phyloP scores from a whole-genome alignment of 176 grass and related monocot genomes.

The Ensete ventricosum region DNA sequence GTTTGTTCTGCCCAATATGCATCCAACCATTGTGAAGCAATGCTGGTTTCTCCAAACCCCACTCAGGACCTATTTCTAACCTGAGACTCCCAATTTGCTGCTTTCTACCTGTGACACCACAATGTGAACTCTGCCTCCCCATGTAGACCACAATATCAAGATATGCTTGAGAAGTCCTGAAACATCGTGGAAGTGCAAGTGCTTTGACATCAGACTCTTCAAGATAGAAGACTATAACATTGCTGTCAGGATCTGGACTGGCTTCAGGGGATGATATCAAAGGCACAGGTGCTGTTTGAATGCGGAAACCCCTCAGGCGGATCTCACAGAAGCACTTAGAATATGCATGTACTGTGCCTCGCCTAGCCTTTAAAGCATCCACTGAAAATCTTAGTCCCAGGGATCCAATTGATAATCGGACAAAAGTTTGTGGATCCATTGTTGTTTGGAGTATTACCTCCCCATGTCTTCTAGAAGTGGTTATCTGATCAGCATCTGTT shows the following conservation, averaged over 20 bases:
- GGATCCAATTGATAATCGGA: slow-evolving; percentile 48
- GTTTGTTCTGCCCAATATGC: slow-evolving; percentile 33
- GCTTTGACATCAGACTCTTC: slow-evolving; percentile 49
- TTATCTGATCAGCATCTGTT: background rate
- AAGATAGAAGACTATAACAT: slow-evolving; percentile 64
- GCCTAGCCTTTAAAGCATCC: slow-evolving; percentile 21
- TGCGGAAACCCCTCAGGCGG: slow-evolving; percentile 48
- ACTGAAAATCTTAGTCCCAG: slow-evolving; percentile 53
- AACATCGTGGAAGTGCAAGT: slow-evolving; percentile 32
- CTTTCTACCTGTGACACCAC: slow-evolving; percentile 26
- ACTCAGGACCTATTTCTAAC: slow-evolving; percentile 48
- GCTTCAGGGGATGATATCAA: slow-evolving; percentile 36
- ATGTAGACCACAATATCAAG: slow-evolving; percentile 54
- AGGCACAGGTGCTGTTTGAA: slow-evolving; percentile 40
- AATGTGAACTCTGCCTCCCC: slow-evolving; percentile 18
- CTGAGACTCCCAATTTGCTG: slow-evolving; percentile 52
- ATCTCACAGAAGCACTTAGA: slow-evolving; percentile 50
- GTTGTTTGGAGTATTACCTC: slow-evolving; percentile 8
- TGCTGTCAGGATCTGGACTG: slow-evolving; percentile 40
- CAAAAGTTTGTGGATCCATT: slow-evolving; percentile 63
- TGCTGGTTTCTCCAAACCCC: slow-evolving; percentile 44
- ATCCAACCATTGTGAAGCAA: slow-evolving; percentile 71
- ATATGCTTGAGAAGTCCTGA: slow-evolving; percentile 25
- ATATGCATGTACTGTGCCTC: background rate
- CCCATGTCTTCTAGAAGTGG: background rate